Evolutionary conservation across 129 eudicot genomes (phyloP).

Genomic region (Dittrichia graveolens): DNA sequence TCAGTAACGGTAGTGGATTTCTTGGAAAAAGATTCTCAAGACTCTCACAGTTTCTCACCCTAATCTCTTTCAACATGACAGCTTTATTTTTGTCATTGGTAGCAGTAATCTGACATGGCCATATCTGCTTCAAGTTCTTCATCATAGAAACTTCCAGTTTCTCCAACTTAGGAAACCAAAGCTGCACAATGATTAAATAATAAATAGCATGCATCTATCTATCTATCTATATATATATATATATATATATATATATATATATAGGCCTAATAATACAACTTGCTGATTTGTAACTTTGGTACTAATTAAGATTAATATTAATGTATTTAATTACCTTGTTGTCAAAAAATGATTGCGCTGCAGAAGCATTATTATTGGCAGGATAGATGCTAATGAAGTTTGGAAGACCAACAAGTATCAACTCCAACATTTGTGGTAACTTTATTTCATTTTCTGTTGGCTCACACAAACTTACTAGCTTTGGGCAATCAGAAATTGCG

Average conservation of each 20-base stretch:
- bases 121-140: slow-evolving; percentile 10
- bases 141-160: not conserved
- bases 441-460: not conserved
- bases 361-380: not conserved
- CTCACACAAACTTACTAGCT: not conserved
- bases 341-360: not conserved
- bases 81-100: not conserved
- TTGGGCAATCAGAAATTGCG: not conserved
- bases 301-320: not conserved
- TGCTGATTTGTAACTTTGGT: not conserved
- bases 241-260: no score
- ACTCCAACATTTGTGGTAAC: not conserved
- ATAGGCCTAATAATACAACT: not conserved
- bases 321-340: not conserved
- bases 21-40: slow-evolving; percentile 5
- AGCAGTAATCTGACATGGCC: not conserved
- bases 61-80: not conserved
- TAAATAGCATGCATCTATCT: no score
- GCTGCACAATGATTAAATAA: not conserved
- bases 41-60: not conserved
- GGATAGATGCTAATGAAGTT: not conserved
- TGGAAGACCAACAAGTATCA: not conserved
- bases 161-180: slow-evolving; percentile 14
- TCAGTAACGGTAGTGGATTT: not conserved
- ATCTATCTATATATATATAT: no score